Base-by-base conservation (phyloP, 192 early-diverging fungal genomes). In the Backusella tarrabulga region DNA sequence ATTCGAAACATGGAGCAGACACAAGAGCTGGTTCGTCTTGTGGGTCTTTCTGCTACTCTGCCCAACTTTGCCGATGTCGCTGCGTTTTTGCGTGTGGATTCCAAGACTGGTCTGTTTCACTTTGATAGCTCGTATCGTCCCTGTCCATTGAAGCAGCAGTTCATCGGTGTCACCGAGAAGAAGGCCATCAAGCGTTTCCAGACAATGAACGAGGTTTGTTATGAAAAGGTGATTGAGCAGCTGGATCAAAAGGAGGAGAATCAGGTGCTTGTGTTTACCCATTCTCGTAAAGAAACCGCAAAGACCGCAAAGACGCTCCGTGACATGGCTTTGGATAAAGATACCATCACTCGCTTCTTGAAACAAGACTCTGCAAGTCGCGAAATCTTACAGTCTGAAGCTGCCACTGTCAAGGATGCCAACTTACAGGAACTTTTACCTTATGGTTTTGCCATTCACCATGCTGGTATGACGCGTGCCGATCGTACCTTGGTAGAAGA, bases 31-130 rank as follows among this genome's bases (percentile, higher is more conserved):
- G 93, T 97, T 41, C 91, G 98, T 34, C 88, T 99, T 63, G 95
- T 99, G 1, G 98, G 97, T 52, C 88, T 99, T 5, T 91, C 89
- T 14, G 98, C 98, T 19, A 99, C 98, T 11, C 85, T 99, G 66
- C 98, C 98, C 36, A 99, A 99, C 85, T 98, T 96, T 85, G 82
- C 85, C 77, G 98, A 99, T 78, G 98, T 99, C 32, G 98, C 98
- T 9, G 87, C 93, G 12, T 98, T 99, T 74, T 83, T 99, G 74
- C 95, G 96, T 34, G 95, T 97, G 15, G 88, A 96, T 71, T 89
- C 90, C 3, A 85, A 93, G 32, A 84, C 81, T 12, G 96, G 95
- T 1, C 85, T 99, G 72, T 98, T 97, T 87, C 91, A 92, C 85
- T 99, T 99, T 84, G 97, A 98, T 85, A 92, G 91, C 52, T 87